Percentiles rank a stretch among this genome's conserved stretches.
phyloP scores from a whole-genome alignment of 148 eudicot genomes.

The Gaultheria prostrata region DNA sequence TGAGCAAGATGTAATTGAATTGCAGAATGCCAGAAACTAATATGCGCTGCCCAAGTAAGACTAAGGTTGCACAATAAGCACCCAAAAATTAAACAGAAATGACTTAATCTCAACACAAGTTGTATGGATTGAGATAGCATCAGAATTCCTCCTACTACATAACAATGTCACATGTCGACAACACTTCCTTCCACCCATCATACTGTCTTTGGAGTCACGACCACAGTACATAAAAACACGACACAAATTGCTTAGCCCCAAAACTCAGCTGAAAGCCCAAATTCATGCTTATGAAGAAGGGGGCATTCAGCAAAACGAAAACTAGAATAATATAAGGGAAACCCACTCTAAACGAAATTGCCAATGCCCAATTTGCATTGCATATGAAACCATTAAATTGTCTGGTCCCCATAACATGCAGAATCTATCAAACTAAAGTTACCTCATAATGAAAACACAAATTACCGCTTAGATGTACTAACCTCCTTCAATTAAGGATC shows the following conservation, averaged over 20 bases:
- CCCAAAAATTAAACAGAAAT: conserved; percentile 1
- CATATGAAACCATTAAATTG: neutral
- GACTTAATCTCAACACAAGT: neutral
- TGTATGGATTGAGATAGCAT: neutral
- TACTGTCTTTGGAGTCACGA: neutral
- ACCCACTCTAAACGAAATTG: neutral
- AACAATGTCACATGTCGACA: neutral
- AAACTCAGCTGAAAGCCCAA: neutral
- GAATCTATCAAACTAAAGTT: conserved; percentile 1
- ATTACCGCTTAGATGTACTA: neutral
- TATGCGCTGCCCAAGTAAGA: neutral
- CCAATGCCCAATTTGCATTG: neutral
- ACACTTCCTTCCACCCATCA: neutral
- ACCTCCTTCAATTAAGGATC: conserved; percentile 33
- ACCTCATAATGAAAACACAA: neutral
- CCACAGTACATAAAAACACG: neutral
- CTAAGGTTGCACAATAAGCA: neutral
- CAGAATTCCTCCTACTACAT: neutral
- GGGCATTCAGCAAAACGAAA: neutral
- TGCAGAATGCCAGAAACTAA: neutral
- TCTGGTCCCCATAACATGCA: neutral
- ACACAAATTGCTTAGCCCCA: neutral
- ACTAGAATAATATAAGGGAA: neutral
- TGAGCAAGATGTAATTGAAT: neutral
- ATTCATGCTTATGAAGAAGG: neutral